Evolutionary conservation across 1,284 basidiomycete genomes (phyloP).

Genomic region (Ceratobasidium sp.): DNA sequence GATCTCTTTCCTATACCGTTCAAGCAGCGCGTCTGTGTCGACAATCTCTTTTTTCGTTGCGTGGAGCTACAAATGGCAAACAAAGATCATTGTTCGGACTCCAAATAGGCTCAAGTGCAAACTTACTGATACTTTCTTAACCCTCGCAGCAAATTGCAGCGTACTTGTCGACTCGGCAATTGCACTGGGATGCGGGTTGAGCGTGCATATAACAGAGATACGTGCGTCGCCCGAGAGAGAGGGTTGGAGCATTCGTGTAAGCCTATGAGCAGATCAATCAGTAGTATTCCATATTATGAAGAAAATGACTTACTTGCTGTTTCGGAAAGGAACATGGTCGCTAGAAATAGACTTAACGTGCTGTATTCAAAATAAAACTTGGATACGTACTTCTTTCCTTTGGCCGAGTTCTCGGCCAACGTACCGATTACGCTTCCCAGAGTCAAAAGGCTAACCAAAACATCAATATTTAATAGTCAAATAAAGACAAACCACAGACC

Average conservation of each 20-base stretch:
- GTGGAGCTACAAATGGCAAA: constrained; percentile 70
- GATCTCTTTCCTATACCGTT: constrained; percentile 92
- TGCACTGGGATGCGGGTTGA: constrained; percentile 85
- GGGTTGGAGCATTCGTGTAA: constrained; percentile 94
- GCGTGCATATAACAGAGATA: constrained; percentile 96
- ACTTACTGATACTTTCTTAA: constrained; percentile 82
- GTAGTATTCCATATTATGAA: background rate
- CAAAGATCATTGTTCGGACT: background rate
- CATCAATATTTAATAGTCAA: background rate
- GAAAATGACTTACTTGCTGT: constrained; percentile 74
- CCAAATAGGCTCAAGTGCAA: background rate
- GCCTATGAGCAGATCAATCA: constrained; percentile 45
- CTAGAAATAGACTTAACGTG: constrained; percentile 57
- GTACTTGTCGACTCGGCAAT: constrained; percentile 87
- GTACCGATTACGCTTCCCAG: constrained; percentile 92
- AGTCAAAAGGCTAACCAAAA: constrained; percentile 77
- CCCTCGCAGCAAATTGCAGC: constrained; percentile 88
- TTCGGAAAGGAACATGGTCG: constrained; percentile 94
- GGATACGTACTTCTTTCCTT: constrained; percentile 73
- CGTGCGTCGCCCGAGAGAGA: constrained; percentile 95
- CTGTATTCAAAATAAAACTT: constrained; percentile 18
- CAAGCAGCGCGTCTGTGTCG: constrained; percentile 92
- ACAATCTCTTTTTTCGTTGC: constrained; percentile 95
- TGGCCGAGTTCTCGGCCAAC: constrained; percentile 86
- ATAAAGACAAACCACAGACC: constrained; percentile 60